Evolutionary conservation across 2,329 filamentous ascomycete genomes (phyloP).

Genomic region (Neurospora sp.): DNA sequence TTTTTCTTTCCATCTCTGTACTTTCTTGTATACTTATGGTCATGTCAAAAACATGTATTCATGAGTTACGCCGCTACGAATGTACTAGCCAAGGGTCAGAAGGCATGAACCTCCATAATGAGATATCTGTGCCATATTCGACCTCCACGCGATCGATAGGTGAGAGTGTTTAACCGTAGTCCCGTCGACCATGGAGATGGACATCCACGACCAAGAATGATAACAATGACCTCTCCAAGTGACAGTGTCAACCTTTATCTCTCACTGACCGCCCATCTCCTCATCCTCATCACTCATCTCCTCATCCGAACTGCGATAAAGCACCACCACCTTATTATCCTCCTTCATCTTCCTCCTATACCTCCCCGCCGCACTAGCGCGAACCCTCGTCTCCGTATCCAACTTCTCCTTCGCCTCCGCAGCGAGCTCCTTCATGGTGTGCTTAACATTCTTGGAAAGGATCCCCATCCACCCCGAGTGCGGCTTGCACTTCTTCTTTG

Average conservation of each 20-base stretch:
- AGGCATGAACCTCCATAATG: not conserved
- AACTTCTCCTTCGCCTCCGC: constrained; percentile 40
- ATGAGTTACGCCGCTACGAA: not conserved
- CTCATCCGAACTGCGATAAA: constrained; percentile 1
- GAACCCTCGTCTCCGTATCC: constrained; percentile 42
- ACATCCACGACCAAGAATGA: not conserved
- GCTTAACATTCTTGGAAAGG: constrained; percentile 39
- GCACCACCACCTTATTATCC: constrained; percentile 32
- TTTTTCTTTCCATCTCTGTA: not conserved
- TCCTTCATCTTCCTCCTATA: constrained; percentile 40
- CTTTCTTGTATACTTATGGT: not conserved
- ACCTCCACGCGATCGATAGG: not conserved
- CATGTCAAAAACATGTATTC: not conserved
- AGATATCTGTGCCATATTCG: not conserved
- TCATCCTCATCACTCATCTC: constrained; percentile 1
- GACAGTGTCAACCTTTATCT: not conserved
- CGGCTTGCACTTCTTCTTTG: constrained; percentile 48
- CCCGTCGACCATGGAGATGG: not conserved
- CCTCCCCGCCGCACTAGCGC: constrained; percentile 39
- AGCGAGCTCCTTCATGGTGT: constrained; percentile 46
- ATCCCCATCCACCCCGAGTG: constrained; percentile 48
- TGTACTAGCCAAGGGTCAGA: not conserved
- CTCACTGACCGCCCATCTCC: constrained; percentile 1
- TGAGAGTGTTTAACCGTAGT: not conserved
- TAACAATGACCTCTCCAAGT: not conserved